Percentiles rank a stretch among this genome's conserved stretches.
These are phyloP conservation scores for Dioscorea dumetorum DNA, from an alignment of 106 monocot genomes.

Conservation along the genomic window DNA sequence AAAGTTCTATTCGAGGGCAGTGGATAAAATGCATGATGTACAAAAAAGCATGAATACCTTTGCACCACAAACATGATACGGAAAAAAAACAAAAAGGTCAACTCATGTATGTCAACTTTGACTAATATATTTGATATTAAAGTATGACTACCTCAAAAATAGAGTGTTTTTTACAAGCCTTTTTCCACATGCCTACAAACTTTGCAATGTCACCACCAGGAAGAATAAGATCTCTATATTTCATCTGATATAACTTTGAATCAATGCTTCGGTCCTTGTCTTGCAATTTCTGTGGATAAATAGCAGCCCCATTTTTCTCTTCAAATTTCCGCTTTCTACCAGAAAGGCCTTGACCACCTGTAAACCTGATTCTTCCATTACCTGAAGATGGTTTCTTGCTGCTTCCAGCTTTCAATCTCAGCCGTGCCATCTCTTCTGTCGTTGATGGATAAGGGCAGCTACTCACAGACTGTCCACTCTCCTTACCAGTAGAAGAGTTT, in stretches of 20 bases:
- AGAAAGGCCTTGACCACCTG: conserved; percentile 9
- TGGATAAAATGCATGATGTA: too few species aligned
- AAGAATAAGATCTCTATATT: conserved; percentile 6
- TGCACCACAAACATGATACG: not conserved
- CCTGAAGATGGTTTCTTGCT: conserved; percentile 5
- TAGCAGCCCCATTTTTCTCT: conserved; percentile 5
- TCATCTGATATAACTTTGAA: conserved; percentile 1
- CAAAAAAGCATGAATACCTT: too few species aligned
- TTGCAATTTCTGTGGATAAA: conserved; percentile 13
- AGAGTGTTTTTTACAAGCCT: conserved; percentile 46
- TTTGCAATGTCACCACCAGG: conserved; percentile 19
- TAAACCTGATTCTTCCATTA: conserved; percentile 4
- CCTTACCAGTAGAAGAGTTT: conserved; percentile 18
- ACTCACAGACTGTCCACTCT: conserved; percentile 31
- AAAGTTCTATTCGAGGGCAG: too few species aligned
- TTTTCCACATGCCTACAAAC: conserved; percentile 75
- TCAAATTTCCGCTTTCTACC: conserved; percentile 49
- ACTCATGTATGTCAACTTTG: not conserved
- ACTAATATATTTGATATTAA: not conserved
- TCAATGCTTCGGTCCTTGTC: conserved; percentile 16
- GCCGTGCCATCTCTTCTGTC: conserved; percentile 75
- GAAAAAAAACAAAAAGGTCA: not conserved
- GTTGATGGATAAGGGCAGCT: conserved; percentile 96
- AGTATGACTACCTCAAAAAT: conserved; percentile 44
- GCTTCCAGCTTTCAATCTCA: conserved; percentile 46